Evolutionary conservation across 257 asterid species (phyloP), one percentile per base, ranked within the genome.

Genomic region (Avicennia marina): DNA sequence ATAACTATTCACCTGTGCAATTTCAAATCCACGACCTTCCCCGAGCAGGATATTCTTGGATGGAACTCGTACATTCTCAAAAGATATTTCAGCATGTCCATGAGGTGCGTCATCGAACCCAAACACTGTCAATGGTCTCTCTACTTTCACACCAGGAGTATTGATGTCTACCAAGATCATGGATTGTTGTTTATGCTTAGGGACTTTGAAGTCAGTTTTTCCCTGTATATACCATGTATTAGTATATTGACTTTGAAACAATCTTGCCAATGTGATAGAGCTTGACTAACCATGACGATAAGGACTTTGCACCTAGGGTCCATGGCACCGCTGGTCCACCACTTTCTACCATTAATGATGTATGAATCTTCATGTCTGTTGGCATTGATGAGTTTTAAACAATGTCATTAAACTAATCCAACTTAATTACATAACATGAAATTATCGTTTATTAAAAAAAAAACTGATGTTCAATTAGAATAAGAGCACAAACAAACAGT

Each of bases 291-390:
- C 97, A 91, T 91, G 65, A 88, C 89, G 41, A 91, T 83, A 67
- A 91, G 95, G 68, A 91, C 53, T 68, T 81, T 81, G 78, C 98
- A 91, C 83, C 98, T 67, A 42, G 97, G 98, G 77, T 91, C 97
- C 98, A 91, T 88, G 70, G 98, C 98, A 65, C 98, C 98, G 25
- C 95, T 88, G 4, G 97, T 86, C 98, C 97, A 91, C 98, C 98
- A 91, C 69, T 91, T 91, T 46, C 72, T 82, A 62, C 97, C 98
- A 32, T 88, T 88, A 72, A 91, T 80, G 69, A 91, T 72, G 67
- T 83, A 91, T 0, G 89, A 83, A 75, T 83, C 81, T 39, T 78
- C 97, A 18, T 71, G 55, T 61, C 98, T 91, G 70, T 34, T 57
- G 24, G 17, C 17, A n/a, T n/a, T n/a, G n/a, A n/a, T n/a, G 46